Evolutionary conservation across 257 asterid species (phyloP).

Genomic region (Scutellaria barbata): DNA sequence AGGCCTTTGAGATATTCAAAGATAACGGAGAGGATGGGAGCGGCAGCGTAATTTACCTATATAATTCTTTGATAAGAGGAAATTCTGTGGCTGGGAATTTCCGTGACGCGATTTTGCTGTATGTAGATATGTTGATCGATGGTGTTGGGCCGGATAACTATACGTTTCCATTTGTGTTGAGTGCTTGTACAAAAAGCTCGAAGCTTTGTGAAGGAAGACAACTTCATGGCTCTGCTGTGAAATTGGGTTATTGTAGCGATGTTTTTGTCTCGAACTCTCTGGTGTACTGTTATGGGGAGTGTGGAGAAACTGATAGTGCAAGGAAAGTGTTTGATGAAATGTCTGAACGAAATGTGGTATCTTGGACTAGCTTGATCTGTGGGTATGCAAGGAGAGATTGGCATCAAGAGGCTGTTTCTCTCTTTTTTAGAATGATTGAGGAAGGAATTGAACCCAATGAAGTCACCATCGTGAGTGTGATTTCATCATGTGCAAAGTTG

Average conservation of each 20-base stretch:
- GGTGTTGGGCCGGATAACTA: slow-evolving; percentile 52
- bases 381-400: slow-evolving; percentile 47
- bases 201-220: slow-evolving; percentile 47
- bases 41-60: slow-evolving; percentile 37
- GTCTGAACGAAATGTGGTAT: slow-evolving; percentile 54
- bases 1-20: slow-evolving; percentile 46
- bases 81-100: slow-evolving; percentile 41
- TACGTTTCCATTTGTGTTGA: slow-evolving; percentile 61
- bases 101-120: slow-evolving; percentile 41
- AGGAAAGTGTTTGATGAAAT: slow-evolving; percentile 60
- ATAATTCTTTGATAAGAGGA: slow-evolving; percentile 56
- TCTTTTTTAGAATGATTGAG: slow-evolving; percentile 56
- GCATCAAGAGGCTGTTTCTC: slow-evolving; percentile 52
- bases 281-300: slow-evolving; percentile 53
- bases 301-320: slow-evolving; percentile 54
- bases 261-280: slow-evolving; percentile 52
- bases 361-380: slow-evolving; percentile 66
- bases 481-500: slow-evolving; percentile 57
- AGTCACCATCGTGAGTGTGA: slow-evolving; percentile 45
- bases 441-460: slow-evolving; percentile 52
- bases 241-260: slow-evolving; percentile 47
- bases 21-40: slow-evolving; percentile 31
- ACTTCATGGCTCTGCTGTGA: slow-evolving; percentile 48
- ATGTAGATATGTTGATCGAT: slow-evolving; percentile 45
- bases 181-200: slow-evolving; percentile 51